Conservation (phyloP, 2,329 filamentous ascomycete species). For the Bretziella fagacearum region DNA sequence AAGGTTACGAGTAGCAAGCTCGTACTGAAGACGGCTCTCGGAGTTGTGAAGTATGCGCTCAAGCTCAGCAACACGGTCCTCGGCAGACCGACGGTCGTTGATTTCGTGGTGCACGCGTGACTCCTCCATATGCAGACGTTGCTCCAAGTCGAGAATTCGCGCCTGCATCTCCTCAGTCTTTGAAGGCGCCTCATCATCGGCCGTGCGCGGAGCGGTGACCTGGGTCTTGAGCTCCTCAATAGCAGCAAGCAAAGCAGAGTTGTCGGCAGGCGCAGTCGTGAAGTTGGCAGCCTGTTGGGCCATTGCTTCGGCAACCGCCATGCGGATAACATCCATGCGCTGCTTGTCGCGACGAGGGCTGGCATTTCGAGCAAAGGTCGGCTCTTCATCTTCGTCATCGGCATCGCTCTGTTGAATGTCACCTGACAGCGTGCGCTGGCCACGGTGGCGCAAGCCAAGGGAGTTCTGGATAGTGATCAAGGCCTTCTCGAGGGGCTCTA, state of each 20-base stretch:
- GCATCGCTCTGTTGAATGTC: constrained; percentile 71
- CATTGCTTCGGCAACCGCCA: constrained; percentile 57
- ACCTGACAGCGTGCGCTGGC: constrained; percentile 50
- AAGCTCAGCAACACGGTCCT: constrained; percentile 37
- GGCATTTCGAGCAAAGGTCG: constrained; percentile 45
- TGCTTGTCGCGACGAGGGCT: constrained; percentile 64
- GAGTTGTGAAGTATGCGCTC: constrained; percentile 37
- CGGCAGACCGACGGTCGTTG: constrained; percentile 31
- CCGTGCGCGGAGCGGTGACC: constrained; percentile 28
- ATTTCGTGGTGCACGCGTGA: constrained; percentile 33
- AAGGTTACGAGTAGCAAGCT: constrained; percentile 46
- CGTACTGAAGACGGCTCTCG: constrained; percentile 41
- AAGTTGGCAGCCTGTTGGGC: constrained; percentile 32
- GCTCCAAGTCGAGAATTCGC: constrained; percentile 43
- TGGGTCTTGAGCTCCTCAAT: constrained; percentile 40
- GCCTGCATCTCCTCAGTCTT: constrained; percentile 41
- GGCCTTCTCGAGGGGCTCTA: constrained; percentile 68
- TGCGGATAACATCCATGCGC: constrained; percentile 67
- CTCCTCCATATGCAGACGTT: constrained; percentile 34
- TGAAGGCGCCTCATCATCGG: constrained; percentile 31
- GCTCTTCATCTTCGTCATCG: constrained; percentile 79
- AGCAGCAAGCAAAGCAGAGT: constrained; percentile 42
- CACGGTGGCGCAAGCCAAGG: constrained; percentile 42
- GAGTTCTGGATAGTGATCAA: constrained; percentile 55
- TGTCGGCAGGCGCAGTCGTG: constrained; percentile 20